Evolutionary conservation across 164 flowering plant genomes (phyloP).

Genomic region (Aristolochia fimbriata): DNA sequence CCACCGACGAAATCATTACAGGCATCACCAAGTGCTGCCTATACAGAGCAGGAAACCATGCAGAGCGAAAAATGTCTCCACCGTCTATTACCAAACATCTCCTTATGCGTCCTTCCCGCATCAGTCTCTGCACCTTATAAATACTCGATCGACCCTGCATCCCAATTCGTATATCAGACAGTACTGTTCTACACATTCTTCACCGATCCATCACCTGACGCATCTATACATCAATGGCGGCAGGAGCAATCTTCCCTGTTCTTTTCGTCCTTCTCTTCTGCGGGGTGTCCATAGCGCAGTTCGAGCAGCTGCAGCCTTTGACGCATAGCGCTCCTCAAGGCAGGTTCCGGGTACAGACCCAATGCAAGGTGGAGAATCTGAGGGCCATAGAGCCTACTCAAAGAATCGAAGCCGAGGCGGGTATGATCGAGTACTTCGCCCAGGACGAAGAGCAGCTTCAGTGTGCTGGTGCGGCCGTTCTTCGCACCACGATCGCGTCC

Average conservation of each 20-base stretch:
- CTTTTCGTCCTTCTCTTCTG: conserved; percentile 22
- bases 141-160: conserved; percentile 9
- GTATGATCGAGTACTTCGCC: conserved; percentile 41
- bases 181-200: too few relatives aligned
- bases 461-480: conserved; percentile 45
- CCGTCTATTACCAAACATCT: conserved; percentile 2
- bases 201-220: too few relatives aligned
- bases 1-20: background rate
- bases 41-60: conserved; percentile 13
- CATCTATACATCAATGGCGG: too few relatives aligned
- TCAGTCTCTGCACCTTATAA: conserved; percentile 11
- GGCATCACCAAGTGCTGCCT: background rate
- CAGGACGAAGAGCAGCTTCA: conserved; percentile 25
- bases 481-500: conserved; percentile 24
- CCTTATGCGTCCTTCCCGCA: conserved; percentile 10
- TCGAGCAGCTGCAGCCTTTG: conserved; percentile 1
- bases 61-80: conserved; percentile 21
- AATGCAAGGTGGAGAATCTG: conserved; percentile 35
- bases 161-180: too few relatives aligned
- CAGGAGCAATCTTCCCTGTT: conserved; percentile 4
- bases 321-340: conserved; percentile 3
- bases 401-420: conserved; percentile 35
- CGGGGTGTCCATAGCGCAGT: conserved; percentile 15
- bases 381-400: conserved; percentile 28
- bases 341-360: conserved; percentile 3